phyloP scores from a whole-genome alignment of 2,329 filamentous ascomycete species.

The Cladophialophora immunda region DNA sequence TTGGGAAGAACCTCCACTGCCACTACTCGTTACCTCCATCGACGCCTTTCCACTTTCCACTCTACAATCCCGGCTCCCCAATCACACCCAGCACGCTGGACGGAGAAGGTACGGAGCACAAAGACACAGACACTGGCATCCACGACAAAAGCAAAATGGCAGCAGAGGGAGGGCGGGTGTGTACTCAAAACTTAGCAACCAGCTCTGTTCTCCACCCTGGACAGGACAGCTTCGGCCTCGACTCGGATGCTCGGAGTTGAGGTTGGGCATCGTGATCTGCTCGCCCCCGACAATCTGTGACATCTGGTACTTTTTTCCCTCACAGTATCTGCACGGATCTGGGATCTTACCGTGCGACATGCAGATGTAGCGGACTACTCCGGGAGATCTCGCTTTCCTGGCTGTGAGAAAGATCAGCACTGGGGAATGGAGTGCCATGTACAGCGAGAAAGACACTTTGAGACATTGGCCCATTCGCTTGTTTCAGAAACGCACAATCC shows the following conservation, averaged over 20 bases:
- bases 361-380: constrained; percentile 18
- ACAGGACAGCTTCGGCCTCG: neutral
- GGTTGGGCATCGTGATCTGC: constrained; percentile 4
- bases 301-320: neutral
- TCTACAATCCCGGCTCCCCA: neutral
- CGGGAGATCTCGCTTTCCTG: constrained; percentile 15
- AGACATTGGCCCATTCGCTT: neutral
- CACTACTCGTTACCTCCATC: neutral
- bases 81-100: neutral
- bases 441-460: neutral
- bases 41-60: neutral
- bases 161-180: neutral
- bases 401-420: neutral
- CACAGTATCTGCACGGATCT: constrained; percentile 5
- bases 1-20: neutral
- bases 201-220: neutral
- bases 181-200: neutral
- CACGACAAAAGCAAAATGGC: neutral
- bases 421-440: neutral
- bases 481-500: neutral
- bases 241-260: constrained; percentile 3
- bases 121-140: neutral
- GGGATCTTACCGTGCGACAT: constrained; percentile 20
- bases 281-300: neutral
- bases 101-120: neutral